phyloP scores from a whole-genome alignment of 495 filamentous ascomycete species.

The Penicillium alfredii region DNA sequence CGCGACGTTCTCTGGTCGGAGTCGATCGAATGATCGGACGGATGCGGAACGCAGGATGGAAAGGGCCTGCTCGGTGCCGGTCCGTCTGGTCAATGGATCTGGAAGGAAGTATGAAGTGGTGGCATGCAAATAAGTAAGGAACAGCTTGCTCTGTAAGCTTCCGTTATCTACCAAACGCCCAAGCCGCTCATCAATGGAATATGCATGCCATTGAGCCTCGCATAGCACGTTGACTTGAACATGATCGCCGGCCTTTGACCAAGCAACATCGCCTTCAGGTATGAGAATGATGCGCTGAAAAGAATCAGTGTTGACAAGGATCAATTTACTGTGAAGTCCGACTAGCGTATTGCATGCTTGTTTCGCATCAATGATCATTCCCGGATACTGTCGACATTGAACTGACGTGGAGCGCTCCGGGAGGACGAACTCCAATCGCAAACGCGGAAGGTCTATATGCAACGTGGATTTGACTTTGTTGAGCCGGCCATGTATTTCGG shows the following conservation, averaged over 20 bases:
- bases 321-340: slow-evolving; percentile 49
- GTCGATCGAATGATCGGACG: slow-evolving; percentile 42
- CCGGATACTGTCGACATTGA: slow-evolving; percentile 47
- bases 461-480: slow-evolving; percentile 12
- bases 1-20: slow-evolving; percentile 33
- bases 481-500: slow-evolving; percentile 28
- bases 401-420: slow-evolving; percentile 21
- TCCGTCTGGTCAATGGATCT: slow-evolving; percentile 51
- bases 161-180: slow-evolving; percentile 46
- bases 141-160: slow-evolving; percentile 48
- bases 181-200: slow-evolving; percentile 43
- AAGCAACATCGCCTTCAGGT: slow-evolving; percentile 32
- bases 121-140: slow-evolving; percentile 53
- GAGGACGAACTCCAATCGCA: slow-evolving; percentile 47
- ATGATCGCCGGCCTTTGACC: slow-evolving; percentile 30
- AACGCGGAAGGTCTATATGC: slow-evolving; percentile 41
- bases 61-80: slow-evolving; percentile 58
- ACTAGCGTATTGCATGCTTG: slow-evolving; percentile 48
- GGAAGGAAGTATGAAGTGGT: slow-evolving; percentile 54
- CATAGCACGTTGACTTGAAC: slow-evolving; percentile 34
- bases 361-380: slow-evolving; percentile 46
- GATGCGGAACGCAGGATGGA: slow-evolving; percentile 43
- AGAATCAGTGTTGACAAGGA: slow-evolving; percentile 30
- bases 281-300: slow-evolving; percentile 42
- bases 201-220: slow-evolving; percentile 32